Conservation (phyloP, 108 stramenopile genomes). For the Skeletonema marinoi region DNA sequence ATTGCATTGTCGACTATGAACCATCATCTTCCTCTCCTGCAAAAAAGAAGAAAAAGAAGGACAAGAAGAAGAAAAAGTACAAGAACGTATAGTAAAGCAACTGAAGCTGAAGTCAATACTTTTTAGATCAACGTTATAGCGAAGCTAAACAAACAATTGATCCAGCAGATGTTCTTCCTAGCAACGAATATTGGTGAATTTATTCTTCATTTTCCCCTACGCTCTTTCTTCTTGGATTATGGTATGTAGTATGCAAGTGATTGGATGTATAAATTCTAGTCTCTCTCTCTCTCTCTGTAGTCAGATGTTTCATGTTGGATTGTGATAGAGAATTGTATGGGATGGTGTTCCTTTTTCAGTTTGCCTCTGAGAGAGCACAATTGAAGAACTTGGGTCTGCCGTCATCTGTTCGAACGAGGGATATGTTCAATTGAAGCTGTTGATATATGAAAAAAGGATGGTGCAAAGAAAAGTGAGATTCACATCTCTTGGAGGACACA, state of each 20-base stretch:
- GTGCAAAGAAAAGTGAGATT: background rate
- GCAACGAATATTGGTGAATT: too few species aligned
- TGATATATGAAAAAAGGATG: background rate
- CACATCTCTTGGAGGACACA: background rate
- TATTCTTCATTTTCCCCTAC: background rate
- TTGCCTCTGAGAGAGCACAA: slow-evolving; percentile 58
- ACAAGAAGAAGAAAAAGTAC: slow-evolving; percentile 22
- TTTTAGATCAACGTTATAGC: background rate
- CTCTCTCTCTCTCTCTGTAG: background rate
- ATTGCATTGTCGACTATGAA: slow-evolving; percentile 25
- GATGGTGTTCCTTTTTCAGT: background rate
- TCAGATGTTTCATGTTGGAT: too few species aligned
- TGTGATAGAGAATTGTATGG: background rate
- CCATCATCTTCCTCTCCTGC: background rate
- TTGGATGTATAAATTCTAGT: background rate
- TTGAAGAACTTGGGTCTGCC: slow-evolving; percentile 85
- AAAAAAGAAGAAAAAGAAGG: slow-evolving; percentile 7
- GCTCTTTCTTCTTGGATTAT: background rate
- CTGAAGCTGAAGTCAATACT: background rate
- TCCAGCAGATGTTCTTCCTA: too few species aligned
- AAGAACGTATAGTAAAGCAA: slow-evolving; percentile 8
- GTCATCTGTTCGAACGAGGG: slow-evolving; percentile 66
- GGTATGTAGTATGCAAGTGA: background rate
- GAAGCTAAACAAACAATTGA: background rate
- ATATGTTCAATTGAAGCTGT: slow-evolving; percentile 73